Percentiles rank a stretch among this genome's conserved stretches.
phyloP scores from a whole-genome alignment of 768 basidiomycete genomes.

The Phaeolepiota aurea region DNA sequence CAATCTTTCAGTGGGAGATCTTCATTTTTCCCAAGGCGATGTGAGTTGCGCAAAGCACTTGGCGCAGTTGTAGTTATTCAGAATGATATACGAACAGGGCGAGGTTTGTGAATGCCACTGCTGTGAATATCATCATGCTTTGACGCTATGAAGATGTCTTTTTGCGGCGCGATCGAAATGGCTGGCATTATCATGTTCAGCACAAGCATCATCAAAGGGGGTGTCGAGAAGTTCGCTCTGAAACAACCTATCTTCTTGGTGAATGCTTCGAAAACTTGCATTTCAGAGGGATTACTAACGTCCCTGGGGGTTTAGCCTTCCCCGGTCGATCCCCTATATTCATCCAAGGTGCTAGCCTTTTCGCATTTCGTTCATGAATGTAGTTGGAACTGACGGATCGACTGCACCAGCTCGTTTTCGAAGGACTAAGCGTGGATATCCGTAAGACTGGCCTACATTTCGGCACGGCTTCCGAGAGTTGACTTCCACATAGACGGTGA shows the following conservation, averaged over 20 bases:
- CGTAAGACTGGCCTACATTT: constrained; percentile 28
- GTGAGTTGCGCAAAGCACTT: constrained; percentile 12
- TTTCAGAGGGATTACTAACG: too few relatives aligned
- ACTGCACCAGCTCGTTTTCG: constrained; percentile 70
- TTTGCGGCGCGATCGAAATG: constrained; percentile 79
- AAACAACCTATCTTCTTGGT: constrained; percentile 74
- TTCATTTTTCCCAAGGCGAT: constrained; percentile 78
- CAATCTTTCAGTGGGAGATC: constrained; percentile 69
- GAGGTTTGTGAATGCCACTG: constrained; percentile 29
- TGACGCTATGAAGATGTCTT: constrained; percentile 47
- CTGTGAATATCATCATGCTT: background rate
- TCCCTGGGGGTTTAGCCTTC: constrained; percentile 60
- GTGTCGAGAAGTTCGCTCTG: constrained; percentile 64
- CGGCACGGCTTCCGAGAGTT: background rate
- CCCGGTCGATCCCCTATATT: constrained; percentile 68
- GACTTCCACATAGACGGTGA: constrained; percentile 43
- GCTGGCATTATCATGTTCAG: constrained; percentile 69
- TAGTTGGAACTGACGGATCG: too few relatives aligned
- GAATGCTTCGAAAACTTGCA: background rate
- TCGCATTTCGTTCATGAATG: background rate
- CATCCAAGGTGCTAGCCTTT: constrained; percentile 38
- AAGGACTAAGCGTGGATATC: constrained; percentile 66
- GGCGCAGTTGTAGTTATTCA: background rate
- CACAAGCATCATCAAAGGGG: constrained; percentile 66
- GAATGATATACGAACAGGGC: constrained; percentile 26